These are phyloP conservation scores for Pouteria campechiana DNA, from an alignment of 179 eudicot species.

Conservation along the genomic window DNA sequence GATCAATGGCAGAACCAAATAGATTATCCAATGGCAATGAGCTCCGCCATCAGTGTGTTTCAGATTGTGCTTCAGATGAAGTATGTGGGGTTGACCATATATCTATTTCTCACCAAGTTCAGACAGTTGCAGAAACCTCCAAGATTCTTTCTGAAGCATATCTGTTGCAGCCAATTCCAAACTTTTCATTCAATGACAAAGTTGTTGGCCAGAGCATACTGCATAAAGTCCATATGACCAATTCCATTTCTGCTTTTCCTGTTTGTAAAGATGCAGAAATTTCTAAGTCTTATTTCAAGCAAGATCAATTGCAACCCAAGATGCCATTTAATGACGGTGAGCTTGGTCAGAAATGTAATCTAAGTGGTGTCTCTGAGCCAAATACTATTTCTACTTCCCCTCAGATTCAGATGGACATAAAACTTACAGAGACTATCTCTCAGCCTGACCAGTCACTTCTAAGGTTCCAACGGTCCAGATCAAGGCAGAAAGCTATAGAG, in stretches of 20 bases:
- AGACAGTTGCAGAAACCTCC: slow-evolving; percentile 17
- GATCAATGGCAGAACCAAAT: slow-evolving; percentile 13
- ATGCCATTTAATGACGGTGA: too few relatives aligned
- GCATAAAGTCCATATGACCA: too few relatives aligned
- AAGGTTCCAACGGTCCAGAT: slow-evolving; percentile 65
- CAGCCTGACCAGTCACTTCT: slow-evolving; percentile 40
- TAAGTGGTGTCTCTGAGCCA: too few relatives aligned
- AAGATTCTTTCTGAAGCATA: slow-evolving; percentile 7
- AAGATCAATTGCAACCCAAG: too few relatives aligned
- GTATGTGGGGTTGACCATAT: slow-evolving; percentile 18
- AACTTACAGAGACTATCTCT: slow-evolving; percentile 2
- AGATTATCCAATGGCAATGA: slow-evolving; percentile 12
- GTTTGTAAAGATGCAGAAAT: too few relatives aligned
- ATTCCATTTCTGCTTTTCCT: too few relatives aligned
- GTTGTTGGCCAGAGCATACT: too few relatives aligned
- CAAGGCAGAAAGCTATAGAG: slow-evolving; percentile 88
- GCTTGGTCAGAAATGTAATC: too few relatives aligned
- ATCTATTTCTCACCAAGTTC: slow-evolving; percentile 43
- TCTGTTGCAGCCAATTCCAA: slow-evolving; percentile 2
- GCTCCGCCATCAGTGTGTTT: too few relatives aligned
- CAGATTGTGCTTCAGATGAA: slow-evolving; percentile 13
- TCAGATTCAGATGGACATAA: slow-evolving; percentile 6
- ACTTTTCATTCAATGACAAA: too few relatives aligned
- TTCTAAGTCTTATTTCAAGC: too few relatives aligned
- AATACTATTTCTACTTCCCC: too few relatives aligned